Conservation (phyloP, 768 basidiomycete species). For the Nidularia pulvinata region DNA sequence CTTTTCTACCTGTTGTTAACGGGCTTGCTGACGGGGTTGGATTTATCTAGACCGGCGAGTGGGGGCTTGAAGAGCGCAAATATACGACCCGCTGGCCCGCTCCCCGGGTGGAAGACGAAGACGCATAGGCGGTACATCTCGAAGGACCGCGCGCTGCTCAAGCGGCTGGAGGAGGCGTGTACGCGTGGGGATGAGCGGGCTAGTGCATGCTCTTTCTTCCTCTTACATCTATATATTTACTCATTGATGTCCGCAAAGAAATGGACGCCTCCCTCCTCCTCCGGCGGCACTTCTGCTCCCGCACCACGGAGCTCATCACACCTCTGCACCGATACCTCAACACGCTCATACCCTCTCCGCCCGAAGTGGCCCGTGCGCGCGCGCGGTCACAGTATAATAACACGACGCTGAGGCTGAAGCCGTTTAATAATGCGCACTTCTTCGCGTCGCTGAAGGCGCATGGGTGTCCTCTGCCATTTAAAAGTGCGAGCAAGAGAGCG, state of each 20-base stretch:
- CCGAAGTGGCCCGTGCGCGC: constrained; percentile 33
- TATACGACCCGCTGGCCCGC: constrained; percentile 44
- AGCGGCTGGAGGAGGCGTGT: constrained; percentile 66
- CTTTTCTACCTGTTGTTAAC: too few species aligned
- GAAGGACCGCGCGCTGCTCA: constrained; percentile 78
- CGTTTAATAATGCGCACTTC: constrained; percentile 71
- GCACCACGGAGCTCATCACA: constrained; percentile 84
- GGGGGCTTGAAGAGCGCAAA: constrained; percentile 13
- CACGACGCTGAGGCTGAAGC: constrained; percentile 48
- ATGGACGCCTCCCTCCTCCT: constrained; percentile 64
- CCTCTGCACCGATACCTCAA: constrained; percentile 93
- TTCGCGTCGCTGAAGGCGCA: constrained; percentile 70
- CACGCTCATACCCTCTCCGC: constrained; percentile 76
- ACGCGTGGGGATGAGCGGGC: constrained; percentile 38
- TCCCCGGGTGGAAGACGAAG: constrained; percentile 76
- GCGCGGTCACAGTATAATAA: constrained; percentile 15
- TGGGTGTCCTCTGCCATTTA: constrained; percentile 76
- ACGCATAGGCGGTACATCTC: constrained; percentile 84
- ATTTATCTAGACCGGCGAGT: not conserved
- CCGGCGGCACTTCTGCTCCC: constrained; percentile 80
- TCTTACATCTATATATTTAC: not conserved
- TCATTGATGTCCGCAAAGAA: constrained; percentile 29
- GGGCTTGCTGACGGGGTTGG: not conserved
- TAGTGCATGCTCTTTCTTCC: constrained; percentile 37
- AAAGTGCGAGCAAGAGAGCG: constrained; percentile 56